Evolutionary conservation across 805 yeast genomes (phyloP), one percentile per base, ranked within the genome.

Genomic region (Nakazawaea ernobii): DNA sequence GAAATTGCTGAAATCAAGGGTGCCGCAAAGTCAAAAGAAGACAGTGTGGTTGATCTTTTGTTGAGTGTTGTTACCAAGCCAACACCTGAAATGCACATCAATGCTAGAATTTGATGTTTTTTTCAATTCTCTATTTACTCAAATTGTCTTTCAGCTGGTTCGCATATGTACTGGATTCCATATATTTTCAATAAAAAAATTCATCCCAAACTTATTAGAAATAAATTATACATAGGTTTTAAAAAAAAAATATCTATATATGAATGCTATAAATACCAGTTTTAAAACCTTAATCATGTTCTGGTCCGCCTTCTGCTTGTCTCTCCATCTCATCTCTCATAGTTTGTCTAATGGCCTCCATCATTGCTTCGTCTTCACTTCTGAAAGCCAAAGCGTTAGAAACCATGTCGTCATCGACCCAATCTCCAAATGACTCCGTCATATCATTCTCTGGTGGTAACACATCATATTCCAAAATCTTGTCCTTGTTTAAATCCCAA

Each of bases 61-160:
- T 79, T 90, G 45, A 87, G 83, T 46, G 87, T 96, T 36, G 86
- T 90, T 52, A 77, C 80, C 48, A 70, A 77, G 49, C 95, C 97
- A 55, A 79, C 76, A 44, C 94, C 96, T 37, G 87, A 84, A 62
- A 72, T 89, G 59, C 97, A 91, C 66, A 70, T 82, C 64, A 90
- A 90, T 64, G 94, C 94, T 54, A 54, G 37, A 35, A 27, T 30
- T 7, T 20, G 28, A 10, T 8, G 17, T n/a, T 33, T n/a, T 33
- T 33, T 38, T 38, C 30, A 28, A 14, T 39, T 39, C 42, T 15
- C n/a, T 8, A 9, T 9, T 39, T 29, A 11, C 8, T 20, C 5
- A 20, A 20, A 3, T 20, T 20, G 24, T 20, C 24, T 20, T 20
- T 20, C 24, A 20, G 24, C 24, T 20, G 24, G 24, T 20, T 20